Conservation (phyloP, 345 rosid genomes). For the Aquilaria sinensis region DNA sequence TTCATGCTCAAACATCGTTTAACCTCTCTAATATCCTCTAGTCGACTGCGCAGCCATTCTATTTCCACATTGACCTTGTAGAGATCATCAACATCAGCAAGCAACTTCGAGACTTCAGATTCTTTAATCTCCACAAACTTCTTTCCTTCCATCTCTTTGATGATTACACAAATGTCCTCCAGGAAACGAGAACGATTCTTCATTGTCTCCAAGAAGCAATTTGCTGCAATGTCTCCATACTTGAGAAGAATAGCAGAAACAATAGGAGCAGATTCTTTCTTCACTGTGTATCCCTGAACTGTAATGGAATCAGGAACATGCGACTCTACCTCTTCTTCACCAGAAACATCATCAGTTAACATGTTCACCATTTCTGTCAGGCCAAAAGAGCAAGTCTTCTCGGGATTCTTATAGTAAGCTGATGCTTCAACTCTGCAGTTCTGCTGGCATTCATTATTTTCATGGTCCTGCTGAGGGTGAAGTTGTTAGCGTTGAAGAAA, state of each 20-base stretch:
- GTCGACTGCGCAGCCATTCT: constrained; percentile 25
- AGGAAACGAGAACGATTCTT: constrained; percentile 23
- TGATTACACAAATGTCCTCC: constrained; percentile 22
- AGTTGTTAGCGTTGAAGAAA: no score
- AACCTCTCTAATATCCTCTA: constrained; percentile 17
- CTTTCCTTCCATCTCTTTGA: constrained; percentile 14
- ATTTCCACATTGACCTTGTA: constrained; percentile 20
- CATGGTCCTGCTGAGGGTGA: no score
- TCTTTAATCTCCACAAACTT: constrained; percentile 10
- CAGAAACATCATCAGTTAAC: background rate
- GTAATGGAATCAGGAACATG: background rate
- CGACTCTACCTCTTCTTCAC: background rate
- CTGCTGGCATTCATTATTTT: no score
- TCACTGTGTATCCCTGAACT: constrained; percentile 14
- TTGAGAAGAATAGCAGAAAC: constrained; percentile 19
- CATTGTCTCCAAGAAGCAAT: constrained; percentile 19
- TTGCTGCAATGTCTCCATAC: constrained; percentile 27
- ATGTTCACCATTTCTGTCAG: background rate
- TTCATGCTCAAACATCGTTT: constrained; percentile 6
- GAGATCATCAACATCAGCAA: constrained; percentile 19
- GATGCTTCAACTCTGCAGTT: no score
- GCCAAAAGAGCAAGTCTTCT: background rate
- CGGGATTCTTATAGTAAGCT: no score
- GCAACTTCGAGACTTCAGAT: constrained; percentile 17
- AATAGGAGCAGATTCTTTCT: constrained; percentile 16